Evolutionary conservation across 1,284 basidiomycete species (phyloP).

Genomic region (Leccinum subrobustum): DNA sequence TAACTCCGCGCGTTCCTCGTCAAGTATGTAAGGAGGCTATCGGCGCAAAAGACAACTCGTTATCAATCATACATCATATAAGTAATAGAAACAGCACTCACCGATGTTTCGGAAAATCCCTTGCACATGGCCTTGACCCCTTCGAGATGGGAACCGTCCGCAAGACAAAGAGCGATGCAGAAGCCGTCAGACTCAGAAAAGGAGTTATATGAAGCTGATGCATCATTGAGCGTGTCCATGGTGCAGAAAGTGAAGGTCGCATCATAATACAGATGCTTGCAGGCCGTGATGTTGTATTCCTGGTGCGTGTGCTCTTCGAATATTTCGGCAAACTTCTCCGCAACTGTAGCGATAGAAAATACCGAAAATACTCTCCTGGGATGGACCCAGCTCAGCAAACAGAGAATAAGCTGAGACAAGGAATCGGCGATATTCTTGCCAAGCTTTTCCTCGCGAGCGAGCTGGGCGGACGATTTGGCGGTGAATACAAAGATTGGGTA

Average conservation of each 20-base stretch:
- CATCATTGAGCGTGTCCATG: slow-evolving; percentile 37
- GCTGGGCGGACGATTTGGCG: slow-evolving; percentile 33
- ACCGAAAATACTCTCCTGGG: slow-evolving; percentile 60
- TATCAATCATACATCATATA: not conserved
- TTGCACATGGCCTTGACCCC: slow-evolving; percentile 49
- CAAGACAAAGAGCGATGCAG: slow-evolving; percentile 43
- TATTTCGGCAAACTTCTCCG: slow-evolving; percentile 43
- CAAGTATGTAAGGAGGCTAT: slow-evolving; percentile 55
- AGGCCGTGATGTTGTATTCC: slow-evolving; percentile 30
- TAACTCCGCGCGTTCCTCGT: slow-evolving; percentile 37
- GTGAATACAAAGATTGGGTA: slow-evolving; percentile 61
- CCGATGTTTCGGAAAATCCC: slow-evolving; percentile 57
- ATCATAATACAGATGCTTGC: slow-evolving; percentile 55
- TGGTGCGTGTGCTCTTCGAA: slow-evolving; percentile 48
- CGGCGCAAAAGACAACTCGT: not conserved
- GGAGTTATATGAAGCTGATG: slow-evolving; percentile 25
- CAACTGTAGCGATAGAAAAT: slow-evolving; percentile 55
- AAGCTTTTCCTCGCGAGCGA: slow-evolving; percentile 20
- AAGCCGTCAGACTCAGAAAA: slow-evolving; percentile 21
- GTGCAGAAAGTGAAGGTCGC: slow-evolving; percentile 61
- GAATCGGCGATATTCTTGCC: slow-evolving; percentile 35
- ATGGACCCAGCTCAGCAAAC: slow-evolving; percentile 32
- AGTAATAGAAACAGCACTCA: slow-evolving; percentile 33
- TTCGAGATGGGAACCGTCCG: slow-evolving; percentile 40
- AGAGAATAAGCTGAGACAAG: slow-evolving; percentile 35